Percentiles rank a stretch among this genome's conserved stretches.
Conservation (phyloP, 1,139 yeast species). For the Yamadazyma spencermartinsiae region DNA sequence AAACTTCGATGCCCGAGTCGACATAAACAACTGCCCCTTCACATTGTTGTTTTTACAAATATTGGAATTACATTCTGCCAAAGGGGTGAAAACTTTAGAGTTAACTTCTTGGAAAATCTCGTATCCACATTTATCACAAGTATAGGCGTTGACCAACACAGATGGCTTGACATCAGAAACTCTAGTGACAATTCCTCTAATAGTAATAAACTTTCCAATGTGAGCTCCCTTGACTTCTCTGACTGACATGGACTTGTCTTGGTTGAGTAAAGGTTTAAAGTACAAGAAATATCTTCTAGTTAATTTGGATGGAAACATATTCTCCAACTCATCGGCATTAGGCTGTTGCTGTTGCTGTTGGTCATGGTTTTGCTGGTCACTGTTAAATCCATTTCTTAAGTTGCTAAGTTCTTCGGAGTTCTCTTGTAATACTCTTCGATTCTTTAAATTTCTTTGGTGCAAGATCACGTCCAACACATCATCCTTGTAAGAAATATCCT, state of each 20-base stretch:
- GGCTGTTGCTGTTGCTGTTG: conserved; percentile 22
- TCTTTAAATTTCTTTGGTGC: conserved; percentile 84
- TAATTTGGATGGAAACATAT: conserved; percentile 79
- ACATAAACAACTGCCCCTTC: conserved; percentile 87
- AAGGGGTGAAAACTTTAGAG: conserved; percentile 80
- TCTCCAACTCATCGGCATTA: conserved; percentile 21
- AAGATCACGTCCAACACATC: conserved; percentile 92
- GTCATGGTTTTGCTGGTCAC: conserved; percentile 15
- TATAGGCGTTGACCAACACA: conserved; percentile 87
- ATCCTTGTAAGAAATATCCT: conserved; percentile 75
- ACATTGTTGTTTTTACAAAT: conserved; percentile 78
- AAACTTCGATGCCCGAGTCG: conserved; percentile 95
- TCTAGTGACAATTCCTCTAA: conserved; percentile 91
- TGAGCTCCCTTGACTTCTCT: conserved; percentile 84
- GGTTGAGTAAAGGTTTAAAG: conserved; percentile 69
- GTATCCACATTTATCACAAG: conserved; percentile 96
- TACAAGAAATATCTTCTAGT: conserved; percentile 86
- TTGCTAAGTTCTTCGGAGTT: conserved; percentile 51
- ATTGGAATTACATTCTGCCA: conserved; percentile 79
- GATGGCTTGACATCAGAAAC: conserved; percentile 96
- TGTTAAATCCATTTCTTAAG: conserved; percentile 38
- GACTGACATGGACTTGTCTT: conserved; percentile 70
- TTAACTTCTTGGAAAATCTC: conserved; percentile 96
- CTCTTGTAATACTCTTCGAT: conserved; percentile 70
- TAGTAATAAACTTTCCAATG: conserved; percentile 85